Evolutionary conservation across 1,139 yeast genomes (phyloP).

Genomic region (Lodderomyces margitis): DNA sequence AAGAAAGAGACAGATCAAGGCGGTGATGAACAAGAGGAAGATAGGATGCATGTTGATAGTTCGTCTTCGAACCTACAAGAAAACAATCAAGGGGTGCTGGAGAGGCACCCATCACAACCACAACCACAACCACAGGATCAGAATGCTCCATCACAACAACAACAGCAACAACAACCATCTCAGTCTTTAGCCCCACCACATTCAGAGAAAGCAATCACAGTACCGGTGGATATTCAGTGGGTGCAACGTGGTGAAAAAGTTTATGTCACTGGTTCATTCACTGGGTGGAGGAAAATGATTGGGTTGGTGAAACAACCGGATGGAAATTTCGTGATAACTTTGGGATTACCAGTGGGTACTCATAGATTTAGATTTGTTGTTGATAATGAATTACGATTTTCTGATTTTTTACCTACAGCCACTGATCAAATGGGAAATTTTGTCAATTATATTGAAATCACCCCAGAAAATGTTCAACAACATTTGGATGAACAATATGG

Average conservation of each 20-base stretch:
- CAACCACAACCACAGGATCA: constrained; percentile 15
- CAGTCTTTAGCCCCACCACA: constrained; percentile 22
- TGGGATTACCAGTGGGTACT: constrained; percentile 49
- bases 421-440: constrained; percentile 54
- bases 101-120: constrained; percentile 15
- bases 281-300: constrained; percentile 53
- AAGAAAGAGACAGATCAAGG: constrained; percentile 8
- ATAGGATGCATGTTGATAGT: constrained; percentile 23
- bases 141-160: constrained; percentile 16
- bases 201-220: constrained; percentile 35
- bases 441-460: constrained; percentile 48
- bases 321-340: constrained; percentile 36
- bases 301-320: constrained; percentile 51
- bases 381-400: constrained; percentile 47
- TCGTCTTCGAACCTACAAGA: constrained; percentile 14
- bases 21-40: constrained; percentile 7
- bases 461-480: constrained; percentile 38
- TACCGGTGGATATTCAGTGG: constrained; percentile 88
- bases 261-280: constrained; percentile 49
- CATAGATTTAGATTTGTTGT: constrained; percentile 49
- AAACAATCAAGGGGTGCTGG: constrained; percentile 16
- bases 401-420: constrained; percentile 48
- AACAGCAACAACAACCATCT: constrained; percentile 13
- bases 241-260: constrained; percentile 92
- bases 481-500: constrained; percentile 17